Evolutionary conservation across 208 protist species (phyloP).

Genomic region (Histomonas meleagridis): DNA sequence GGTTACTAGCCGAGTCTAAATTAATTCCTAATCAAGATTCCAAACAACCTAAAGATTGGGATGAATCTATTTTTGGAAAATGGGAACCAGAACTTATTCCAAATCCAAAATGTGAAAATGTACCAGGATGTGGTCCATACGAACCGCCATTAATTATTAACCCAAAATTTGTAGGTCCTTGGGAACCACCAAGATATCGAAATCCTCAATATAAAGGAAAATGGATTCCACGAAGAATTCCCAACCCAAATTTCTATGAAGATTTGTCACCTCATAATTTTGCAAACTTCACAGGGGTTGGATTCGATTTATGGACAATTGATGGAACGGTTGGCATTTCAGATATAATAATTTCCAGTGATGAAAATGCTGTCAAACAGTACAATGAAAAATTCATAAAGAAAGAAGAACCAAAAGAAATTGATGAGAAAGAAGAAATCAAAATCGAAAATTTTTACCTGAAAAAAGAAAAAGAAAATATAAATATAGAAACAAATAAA

Average conservation of each 20-base stretch:
- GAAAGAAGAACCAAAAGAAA: too few species aligned
- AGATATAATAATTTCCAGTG: background rate
- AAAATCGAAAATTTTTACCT: too few species aligned
- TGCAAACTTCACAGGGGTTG: background rate
- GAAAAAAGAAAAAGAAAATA: too few species aligned
- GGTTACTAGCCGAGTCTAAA: conserved; percentile 5
- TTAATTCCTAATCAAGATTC: conserved; percentile 44
- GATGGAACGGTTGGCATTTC: background rate
- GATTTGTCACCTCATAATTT: background rate
- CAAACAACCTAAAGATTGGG: conserved; percentile 49
- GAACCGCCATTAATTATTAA: conserved; percentile 45
- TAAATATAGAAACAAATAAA: too few species aligned
- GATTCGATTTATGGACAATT: conserved; percentile 14
- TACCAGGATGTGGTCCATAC: conserved; percentile 33
- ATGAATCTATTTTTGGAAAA: conserved; percentile 47
- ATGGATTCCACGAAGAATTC: conserved; percentile 48
- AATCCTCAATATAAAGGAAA: conserved; percentile 52
- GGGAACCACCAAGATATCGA: conserved; percentile 39
- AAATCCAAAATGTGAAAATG: conserved; percentile 45
- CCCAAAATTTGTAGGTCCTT: conserved; percentile 49
- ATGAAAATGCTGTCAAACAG: background rate
- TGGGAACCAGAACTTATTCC: conserved; percentile 43
- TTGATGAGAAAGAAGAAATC: too few species aligned
- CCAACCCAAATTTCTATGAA: conserved; percentile 48
- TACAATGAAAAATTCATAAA: background rate